Conservation (phyloP, 129 eudicot species). For the Lactuca sativa region DNA sequence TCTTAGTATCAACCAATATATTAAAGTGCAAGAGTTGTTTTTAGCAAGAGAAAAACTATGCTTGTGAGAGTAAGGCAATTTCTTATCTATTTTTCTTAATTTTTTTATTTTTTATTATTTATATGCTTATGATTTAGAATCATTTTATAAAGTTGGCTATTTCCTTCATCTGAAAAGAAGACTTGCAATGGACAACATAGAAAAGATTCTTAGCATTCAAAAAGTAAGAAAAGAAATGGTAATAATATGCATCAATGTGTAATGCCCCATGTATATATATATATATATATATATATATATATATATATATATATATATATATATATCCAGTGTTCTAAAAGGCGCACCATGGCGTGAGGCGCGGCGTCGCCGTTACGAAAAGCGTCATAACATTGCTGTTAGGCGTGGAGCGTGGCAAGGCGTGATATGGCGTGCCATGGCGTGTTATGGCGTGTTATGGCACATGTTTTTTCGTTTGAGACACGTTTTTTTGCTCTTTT, state of each 20-base stretch:
- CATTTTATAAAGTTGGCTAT: slow-evolving; percentile 4
- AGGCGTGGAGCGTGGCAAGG: too few relatives aligned
- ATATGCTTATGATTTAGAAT: not conserved
- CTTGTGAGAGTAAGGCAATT: slow-evolving; percentile 83
- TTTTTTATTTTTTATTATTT: not conserved
- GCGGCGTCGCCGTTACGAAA: too few relatives aligned
- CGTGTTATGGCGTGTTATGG: too few relatives aligned
- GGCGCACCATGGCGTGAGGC: too few relatives aligned
- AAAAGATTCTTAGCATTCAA: slow-evolving; percentile 78
- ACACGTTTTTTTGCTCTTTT: too few relatives aligned
- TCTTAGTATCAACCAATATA: slow-evolving; percentile 94
- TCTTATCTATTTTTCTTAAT: not conserved
- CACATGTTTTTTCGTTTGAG: too few relatives aligned
- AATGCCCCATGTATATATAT: slow-evolving; percentile 96
- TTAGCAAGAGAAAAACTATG: slow-evolving; percentile 89
- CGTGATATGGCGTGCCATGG: too few relatives aligned
- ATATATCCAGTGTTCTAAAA: too few relatives aligned
- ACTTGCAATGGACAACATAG: slow-evolving; percentile 94
- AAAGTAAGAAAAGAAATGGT: slow-evolving; percentile 58
- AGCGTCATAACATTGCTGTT: too few relatives aligned
- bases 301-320: too few relatives aligned
- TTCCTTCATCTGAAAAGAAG: slow-evolving; percentile 59
- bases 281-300: too few relatives aligned
- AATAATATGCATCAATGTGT: slow-evolving; percentile 19
- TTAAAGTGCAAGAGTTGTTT: slow-evolving; percentile 98